Evolutionary conservation across 2,329 filamentous ascomycete species (phyloP), one percentile per base, ranked within the genome.

Genomic region (Colletotrichum sp.): DNA sequence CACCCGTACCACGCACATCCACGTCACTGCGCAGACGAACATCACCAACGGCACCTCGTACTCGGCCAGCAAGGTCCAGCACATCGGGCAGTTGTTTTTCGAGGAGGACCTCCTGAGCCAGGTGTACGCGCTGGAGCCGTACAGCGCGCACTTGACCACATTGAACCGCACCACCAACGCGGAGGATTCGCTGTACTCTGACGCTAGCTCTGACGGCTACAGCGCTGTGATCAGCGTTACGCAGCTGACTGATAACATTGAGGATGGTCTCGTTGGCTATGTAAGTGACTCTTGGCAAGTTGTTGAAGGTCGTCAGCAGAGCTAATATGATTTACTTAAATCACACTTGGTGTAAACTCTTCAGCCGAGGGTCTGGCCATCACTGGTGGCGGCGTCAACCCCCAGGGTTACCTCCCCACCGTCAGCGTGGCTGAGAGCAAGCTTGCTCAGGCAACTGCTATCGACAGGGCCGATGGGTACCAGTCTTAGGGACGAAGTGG

Each of bases 151-250:
- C 64, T 15, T 57, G 27, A 52, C 25, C 39, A 59, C 63, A 8
- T 16, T 73, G 60, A 71, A 71, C 39, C 68, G 59, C 25, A 76
- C 73, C 2, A 59, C 52, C 15, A 73, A 73, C 27, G 70, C 48
- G 5, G 82, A 88, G 1, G 90, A 91, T 78, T 75, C 68, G 60
- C 68, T 71, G 9, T 71, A 65, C 68, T 77, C 22, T 86, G 89
- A 65, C 84, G 89, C 60, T 78, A 84, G 30, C 34, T 80, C 85
- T 78, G 85, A 87, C 74, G 86, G 87, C 16, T 68, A 68, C 70
- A 88, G 89, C 77, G 90, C 90, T 1, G 84, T 90, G 77, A 82
- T 90, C 67, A 85, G 91, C 79, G 90, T 90, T 74, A 86, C 88
- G 15, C 84, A 87, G 16, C 83, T 91, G 11, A 89, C 89, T 5